Evolutionary conservation across 495 filamentous ascomycete genomes (phyloP), one percentile per base, ranked within the genome.

Genomic region (Aspergillus sclerotiicarbonarius): DNA sequence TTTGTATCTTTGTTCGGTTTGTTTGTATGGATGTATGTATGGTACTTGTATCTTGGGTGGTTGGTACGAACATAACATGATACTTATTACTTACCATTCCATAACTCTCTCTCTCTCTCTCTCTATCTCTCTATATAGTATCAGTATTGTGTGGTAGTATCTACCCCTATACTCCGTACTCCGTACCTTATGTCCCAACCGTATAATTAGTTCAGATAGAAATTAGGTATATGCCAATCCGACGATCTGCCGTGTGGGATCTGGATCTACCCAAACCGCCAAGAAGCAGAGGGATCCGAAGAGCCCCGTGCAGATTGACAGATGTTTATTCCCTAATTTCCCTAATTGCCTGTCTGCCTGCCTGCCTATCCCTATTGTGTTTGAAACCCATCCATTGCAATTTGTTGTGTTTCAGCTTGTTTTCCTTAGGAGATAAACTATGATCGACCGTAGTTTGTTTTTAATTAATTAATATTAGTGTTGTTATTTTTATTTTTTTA

Each of bases 191-290:
- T n/a, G n/a, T n/a, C n/a, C n/a, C n/a, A n/a, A n/a, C n/a, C n/a
- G n/a, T n/a, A n/a, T n/a, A n/a, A n/a, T n/a, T n/a, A n/a, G n/a
- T n/a, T n/a, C n/a, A n/a, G n/a, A n/a, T n/a, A n/a, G n/a, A n/a
- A n/a, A n/a, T n/a, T n/a, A n/a, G n/a, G n/a, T 9, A 32, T 31
- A 61, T 56, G 65, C 62, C 61, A 67, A 64, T 67, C 65, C 39
- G 73, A 70, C 73, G 73, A 76, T 76, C 73, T 76, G 73, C 73
- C 73, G 73, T 70, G 67, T 75, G 67, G 69, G 64, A 67, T 72
- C 70, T 3, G 25, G 25, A 25, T 25, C 25, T 25, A 25, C 25
- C 33, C n/a, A n/a, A 10, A 15, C 33, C 8, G 33, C 33, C 33
- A 37, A 37, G 8, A 49, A 30, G 29, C 10, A 50, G 32, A 30